Base-by-base conservation (phyloP, 805 yeast genomes). In the Wickerhamiella cacticola region DNA sequence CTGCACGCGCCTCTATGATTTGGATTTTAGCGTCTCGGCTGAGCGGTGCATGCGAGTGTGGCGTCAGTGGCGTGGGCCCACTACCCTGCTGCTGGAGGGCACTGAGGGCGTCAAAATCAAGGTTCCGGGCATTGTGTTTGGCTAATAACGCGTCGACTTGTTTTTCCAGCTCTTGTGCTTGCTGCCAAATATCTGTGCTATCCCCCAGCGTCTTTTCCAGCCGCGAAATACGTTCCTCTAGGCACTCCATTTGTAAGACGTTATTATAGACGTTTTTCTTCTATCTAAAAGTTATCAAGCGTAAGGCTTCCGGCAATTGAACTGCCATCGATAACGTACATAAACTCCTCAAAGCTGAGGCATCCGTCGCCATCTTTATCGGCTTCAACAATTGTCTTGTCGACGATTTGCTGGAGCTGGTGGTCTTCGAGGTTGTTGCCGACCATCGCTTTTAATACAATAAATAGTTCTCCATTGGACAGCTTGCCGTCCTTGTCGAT, bases 371-470 rank as follows among this genome's bases (percentile, higher is more conserved):
- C 88, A 57, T 88, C 95, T 24, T 63, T 58, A 59, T 88, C 97
- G 45, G 86, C 88, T 62, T 89, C 96, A 78, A 86, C 77, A 54
- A 94, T 87, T 0, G 98, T 87, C 64, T 94, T 79, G 63, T 92
- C 97, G n/a, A 89, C 96, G 46, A 92, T 76, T 64, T 94, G 97
- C 63, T 92, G 99, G 48, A 92, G 71, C 59, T 92, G 95, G 23
- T 76, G 78, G 50, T 84, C 94, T 52, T 78, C 81, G 49, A 94
- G 67, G 59, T 92, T 87, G 56, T 78, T 80, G 1, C 97, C 98
- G 23, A 94, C 98, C 98, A 92, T 92, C 76, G 85, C 83, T 65
- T 92, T 84, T 67, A 92, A 70, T 35, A 92, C 97, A 35, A 89
- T 72, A 59, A 81, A 92, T 49, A 92, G 65, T 65, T 92, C 99